Conservation (phyloP, 2,329 filamentous ascomycete species). For the Botrytis fragariae region DNA sequence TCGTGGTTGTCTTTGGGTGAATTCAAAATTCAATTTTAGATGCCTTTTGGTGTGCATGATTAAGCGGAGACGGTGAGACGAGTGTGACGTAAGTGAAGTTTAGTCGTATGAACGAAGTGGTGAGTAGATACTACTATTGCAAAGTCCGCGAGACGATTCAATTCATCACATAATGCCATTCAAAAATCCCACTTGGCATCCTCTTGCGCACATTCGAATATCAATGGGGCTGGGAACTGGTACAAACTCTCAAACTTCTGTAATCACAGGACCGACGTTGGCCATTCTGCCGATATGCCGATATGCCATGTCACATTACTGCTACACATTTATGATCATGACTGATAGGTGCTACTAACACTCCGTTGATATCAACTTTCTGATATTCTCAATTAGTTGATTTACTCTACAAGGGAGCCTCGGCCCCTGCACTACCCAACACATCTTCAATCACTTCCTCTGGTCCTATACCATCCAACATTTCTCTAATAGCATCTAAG, state of each 20-base stretch:
- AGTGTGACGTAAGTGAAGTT: neutral
- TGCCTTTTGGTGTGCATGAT: neutral
- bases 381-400: neutral
- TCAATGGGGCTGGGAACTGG: neutral
- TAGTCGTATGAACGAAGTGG: neutral
- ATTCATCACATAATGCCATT: neutral
- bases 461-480: conserved; percentile 61
- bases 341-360: neutral
- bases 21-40: neutral
- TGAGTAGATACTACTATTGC: neutral
- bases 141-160: neutral
- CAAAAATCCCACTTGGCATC: neutral
- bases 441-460: conserved; percentile 67
- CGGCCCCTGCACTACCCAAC: conserved; percentile 50
- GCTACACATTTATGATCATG: neutral
- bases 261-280: neutral
- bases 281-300: neutral
- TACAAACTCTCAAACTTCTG: neutral
- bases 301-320: neutral
- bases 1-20: neutral
- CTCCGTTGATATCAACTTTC: neutral
- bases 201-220: neutral
- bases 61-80: neutral
- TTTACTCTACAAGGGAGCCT: conserved; percentile 48
- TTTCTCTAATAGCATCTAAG: conserved; percentile 60